Evolutionary conservation across 805 yeast genomes (phyloP), one percentile per base, ranked within the genome.

Genomic region (Clavispora phyllophila): DNA sequence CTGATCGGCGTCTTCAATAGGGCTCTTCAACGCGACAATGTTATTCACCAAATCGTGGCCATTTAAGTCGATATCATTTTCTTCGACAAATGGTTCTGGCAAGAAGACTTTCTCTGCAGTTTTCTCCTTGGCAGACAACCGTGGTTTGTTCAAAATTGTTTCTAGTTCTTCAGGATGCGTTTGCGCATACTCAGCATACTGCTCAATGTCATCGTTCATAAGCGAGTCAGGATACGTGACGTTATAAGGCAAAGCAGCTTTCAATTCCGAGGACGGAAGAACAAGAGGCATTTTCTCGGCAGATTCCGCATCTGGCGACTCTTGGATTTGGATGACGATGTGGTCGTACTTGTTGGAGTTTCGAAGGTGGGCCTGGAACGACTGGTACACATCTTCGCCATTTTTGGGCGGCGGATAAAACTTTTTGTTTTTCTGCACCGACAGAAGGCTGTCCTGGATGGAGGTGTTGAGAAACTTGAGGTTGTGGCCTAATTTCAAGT

Each of bases 401-500:
- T 48, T 55, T 5, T 45, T 29, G 5, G 43, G 17, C 26, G 48
- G 45, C 7, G 70, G 70, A 42, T 65, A 68, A 31, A 58, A 57
- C 36, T 57, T 58, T 5, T 50, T 41, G 47, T 62, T 63, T 15
- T 50, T 48, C 37, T 62, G 65, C 36, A 59, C 58, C 36, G 54
- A 46, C 40, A 62, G 39, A 39, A 58, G 54, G 36, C 62, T 63
- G 13, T 54, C 50, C 13, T 55, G 57, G 18, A 66, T 51, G 18
- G 56, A 46, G 10, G 68, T 60, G 42, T 59, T 61, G 39, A 61
- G 44, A 42, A 58, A 66, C 46, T 65, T 65, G 46, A 63, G 51
- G 47, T 64, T 65, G 41, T 67, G 68, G 12, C 73, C 73, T 63
- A 49, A 54, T 55, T 48, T 61, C 55, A 45, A 51, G 55, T 55